These are phyloP conservation scores for Puccinia triticina DNA, from an alignment of 1,284 basidiomycete genomes.

Conservation along the genomic window DNA sequence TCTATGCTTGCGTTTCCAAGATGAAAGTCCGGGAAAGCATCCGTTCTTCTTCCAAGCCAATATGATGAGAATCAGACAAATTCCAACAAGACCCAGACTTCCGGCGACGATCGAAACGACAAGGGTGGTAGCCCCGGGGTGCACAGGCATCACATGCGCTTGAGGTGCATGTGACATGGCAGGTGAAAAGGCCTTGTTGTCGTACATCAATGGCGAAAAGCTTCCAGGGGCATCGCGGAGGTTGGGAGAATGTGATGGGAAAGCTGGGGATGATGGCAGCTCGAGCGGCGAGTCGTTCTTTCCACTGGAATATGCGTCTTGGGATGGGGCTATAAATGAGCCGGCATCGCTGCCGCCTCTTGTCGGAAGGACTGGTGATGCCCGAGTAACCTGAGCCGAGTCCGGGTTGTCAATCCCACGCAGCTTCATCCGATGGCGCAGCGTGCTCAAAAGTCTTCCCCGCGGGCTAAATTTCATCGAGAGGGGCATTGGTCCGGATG, in stretches of 20 bases:
- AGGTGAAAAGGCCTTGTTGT: conserved; percentile 21
- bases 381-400: background rate
- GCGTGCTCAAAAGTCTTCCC: conserved; percentile 4
- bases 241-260: conserved; percentile 34
- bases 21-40: conserved; percentile 13
- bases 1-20: conserved; percentile 38
- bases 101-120: conserved; percentile 42
- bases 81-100: conserved; percentile 40
- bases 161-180: conserved; percentile 22
- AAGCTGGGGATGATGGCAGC: conserved; percentile 36
- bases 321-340: background rate
- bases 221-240: conserved; percentile 38
- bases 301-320: background rate
- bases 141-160: conserved; percentile 8
- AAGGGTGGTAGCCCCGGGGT: conserved; percentile 9
- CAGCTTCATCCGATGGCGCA: conserved; percentile 13
- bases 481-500: background rate
- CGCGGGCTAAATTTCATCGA: conserved; percentile 25
- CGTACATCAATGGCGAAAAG: conserved; percentile 43
- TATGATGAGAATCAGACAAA: conserved; percentile 18
- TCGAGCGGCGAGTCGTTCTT: conserved; percentile 32
- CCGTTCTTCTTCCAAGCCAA: conserved; percentile 34
- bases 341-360: background rate
- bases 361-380: background rate
- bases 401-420: background rate